Conservation (phyloP, 768 basidiomycete genomes). For the Calocera cornea region DNA sequence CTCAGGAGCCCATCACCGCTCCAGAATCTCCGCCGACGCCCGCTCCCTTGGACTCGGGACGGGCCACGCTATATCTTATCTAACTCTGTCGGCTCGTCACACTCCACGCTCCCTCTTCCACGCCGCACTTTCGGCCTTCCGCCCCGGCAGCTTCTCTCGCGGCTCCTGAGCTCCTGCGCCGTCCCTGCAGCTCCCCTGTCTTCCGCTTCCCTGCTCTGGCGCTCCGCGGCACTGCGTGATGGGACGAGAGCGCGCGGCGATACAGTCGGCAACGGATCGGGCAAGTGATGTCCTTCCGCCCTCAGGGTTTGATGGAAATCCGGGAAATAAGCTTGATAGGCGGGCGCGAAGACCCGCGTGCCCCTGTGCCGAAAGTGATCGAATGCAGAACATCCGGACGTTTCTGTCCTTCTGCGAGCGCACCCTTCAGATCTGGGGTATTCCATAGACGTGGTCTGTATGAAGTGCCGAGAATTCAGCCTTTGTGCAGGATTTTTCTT, state of each 20-base stretch:
- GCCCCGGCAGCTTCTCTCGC: no score
- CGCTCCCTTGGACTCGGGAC: background rate
- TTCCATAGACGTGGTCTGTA: background rate
- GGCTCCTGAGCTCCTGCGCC: no score
- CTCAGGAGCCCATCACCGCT: background rate
- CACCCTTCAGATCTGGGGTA: no score
- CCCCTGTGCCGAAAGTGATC: background rate
- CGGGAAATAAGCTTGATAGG: background rate
- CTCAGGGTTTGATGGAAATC: background rate
- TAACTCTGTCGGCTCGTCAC: background rate
- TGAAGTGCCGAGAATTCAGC: no score
- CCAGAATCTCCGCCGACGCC: background rate
- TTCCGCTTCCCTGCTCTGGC: background rate
- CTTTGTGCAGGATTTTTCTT: no score
- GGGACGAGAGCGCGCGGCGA: background rate
- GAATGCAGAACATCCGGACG: background rate
- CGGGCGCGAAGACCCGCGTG: background rate
- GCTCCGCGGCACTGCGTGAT: background rate
- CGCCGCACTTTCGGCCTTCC: no score
- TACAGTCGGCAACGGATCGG: background rate
- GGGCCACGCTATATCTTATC: background rate
- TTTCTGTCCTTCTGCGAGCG: background rate
- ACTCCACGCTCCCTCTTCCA: background rate
- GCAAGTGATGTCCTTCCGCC: background rate
- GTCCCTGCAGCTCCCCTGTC: background rate